A percentile compares a stretch with the other conserved stretches of the same genome.
Evolutionary conservation across 2,329 filamentous ascomycete species (phyloP).

Genomic region (Didymella glomerata): DNA sequence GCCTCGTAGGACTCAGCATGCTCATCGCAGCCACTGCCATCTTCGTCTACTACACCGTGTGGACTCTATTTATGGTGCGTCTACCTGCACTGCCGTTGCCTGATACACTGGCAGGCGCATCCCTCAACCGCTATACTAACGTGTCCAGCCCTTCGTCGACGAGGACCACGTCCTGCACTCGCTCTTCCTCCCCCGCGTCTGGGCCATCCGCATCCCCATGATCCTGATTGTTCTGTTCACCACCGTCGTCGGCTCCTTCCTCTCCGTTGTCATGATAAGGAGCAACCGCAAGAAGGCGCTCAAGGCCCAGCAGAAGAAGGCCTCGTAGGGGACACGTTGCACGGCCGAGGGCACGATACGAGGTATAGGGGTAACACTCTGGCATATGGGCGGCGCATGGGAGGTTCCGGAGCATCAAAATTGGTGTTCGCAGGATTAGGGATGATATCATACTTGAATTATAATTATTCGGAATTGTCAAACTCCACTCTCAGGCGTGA

Average conservation of each 20-base stretch:
- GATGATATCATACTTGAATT: slow-evolving; percentile 15
- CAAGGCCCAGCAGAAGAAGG: slow-evolving; percentile 94
- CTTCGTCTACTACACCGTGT: slow-evolving; percentile 94
- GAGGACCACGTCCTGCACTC: slow-evolving; percentile 90
- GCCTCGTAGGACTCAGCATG: slow-evolving; percentile 79
- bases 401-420: slow-evolving; percentile 4
- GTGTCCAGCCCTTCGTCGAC: slow-evolving; percentile 89
- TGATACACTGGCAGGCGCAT: too few species aligned
- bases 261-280: slow-evolving; percentile 97
- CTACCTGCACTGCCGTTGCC: too few species aligned
- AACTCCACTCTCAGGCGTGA: neutral
- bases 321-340: slow-evolving; percentile 47
- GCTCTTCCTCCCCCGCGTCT: slow-evolving; percentile 95
- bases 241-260: slow-evolving; percentile 94
- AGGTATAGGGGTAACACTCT: slow-evolving; percentile 15
- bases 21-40: slow-evolving; percentile 75
- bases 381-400: slow-evolving; percentile 22
- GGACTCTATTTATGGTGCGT: slow-evolving; percentile 93
- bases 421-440: slow-evolving; percentile 10
- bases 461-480: slow-evolving; percentile 5
- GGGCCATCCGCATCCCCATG: slow-evolving; percentile 98
- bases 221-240: slow-evolving; percentile 92
- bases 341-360: neutral
- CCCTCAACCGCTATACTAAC: slow-evolving; percentile 7
- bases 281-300: slow-evolving; percentile 98